Base-by-base conservation (phyloP, 2,329 filamentous ascomycete species). In the Trichoderma sp. region DNA sequence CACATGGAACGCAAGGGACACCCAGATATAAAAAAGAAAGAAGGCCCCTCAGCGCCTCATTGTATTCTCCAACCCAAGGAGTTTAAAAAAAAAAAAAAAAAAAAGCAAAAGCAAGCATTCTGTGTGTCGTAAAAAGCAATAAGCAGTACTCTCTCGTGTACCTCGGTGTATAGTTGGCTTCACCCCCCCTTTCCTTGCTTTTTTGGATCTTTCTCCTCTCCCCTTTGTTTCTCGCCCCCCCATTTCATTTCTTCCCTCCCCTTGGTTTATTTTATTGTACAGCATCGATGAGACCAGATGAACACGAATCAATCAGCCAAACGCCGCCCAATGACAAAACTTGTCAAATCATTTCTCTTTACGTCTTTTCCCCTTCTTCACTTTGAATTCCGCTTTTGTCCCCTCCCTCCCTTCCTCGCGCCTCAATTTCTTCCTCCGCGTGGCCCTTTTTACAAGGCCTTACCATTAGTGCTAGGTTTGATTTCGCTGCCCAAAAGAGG, bases 251-350 rank as follows among this genome's bases (percentile, higher is more conserved):
- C n/a, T 27, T 12, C 22, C 8, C 8, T 25, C 32, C 42, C 3
- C 19, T 32, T n/a, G 15, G 29, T 37, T 56, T 25, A 32, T 58
- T 58, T 65, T 68, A 68, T 63, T 59, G 53, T 68, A 68, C 67
- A 68, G 53, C 59, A 66, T 57, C 45, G n/a, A 53, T 42, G 22
- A 65, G 61, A 68, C 52, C 67, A 67, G 65, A 65, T 67, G 27
- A 68, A 54, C 52, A 63, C 29, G 35, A 39, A 35, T 35, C 35
- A 48, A 48, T 45, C 15, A 50, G 48, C 56, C 52, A 45, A 69
- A 70, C 69, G 69, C 69, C 69, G 65, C 68, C 68, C 59, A 69
- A 69, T 69, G 68, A 64, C 58, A 57, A n/a, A 50, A 53, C 12
- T 57, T 65, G 63, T 48, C 63, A 65, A 65, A 45, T 65, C 63